Base-by-base conservation (phyloP, 805 yeast genomes). In the Candida sphagnicola region DNA sequence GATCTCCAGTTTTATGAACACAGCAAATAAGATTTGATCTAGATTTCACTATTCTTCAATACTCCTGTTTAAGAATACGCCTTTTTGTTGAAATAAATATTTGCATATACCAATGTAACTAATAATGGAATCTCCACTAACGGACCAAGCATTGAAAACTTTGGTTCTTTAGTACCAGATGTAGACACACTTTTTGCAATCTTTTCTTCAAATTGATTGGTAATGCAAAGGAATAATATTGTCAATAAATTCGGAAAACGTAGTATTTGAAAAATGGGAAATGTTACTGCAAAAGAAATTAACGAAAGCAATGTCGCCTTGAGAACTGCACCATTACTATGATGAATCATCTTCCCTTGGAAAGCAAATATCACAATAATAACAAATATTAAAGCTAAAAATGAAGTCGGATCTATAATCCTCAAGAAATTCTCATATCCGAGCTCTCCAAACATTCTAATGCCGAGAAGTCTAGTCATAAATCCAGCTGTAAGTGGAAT, bases 131-230 rank as follows among this genome's bases (percentile, higher is more conserved):
- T 77, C 46, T 77, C 83, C n/a, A 77, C 49, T 26, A 77, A 57
- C 1, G 82, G 82, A 2, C 82, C 82, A 50, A 77, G 72, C 0
- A 81, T 75, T 2, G 82, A 74, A 4, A 82, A 82, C 30, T 77
- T 64, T 1, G 80, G 70, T 48, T 76, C 71, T 37, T 72, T 65
- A 40, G 77, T 67, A 1, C 71, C 74, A 18, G 65, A 77, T 8
- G 74, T 45, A 0, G 79, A 65, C 4, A 73, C 67, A 2, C 79
- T 74, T 13, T 77, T 68, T 3, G 82, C 80, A 26, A 77, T 56
- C 40, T 78, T 72, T 31, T 77, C 58, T 50, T 77, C 82, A 47
- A 77, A 77, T 50, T 77, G 77, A 50, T 77, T 77, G 4, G 78
- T 72, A 1, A 81, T 74, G 10, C 80, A 78, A 3, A 80, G 74